Evolutionary conservation across 176 grass and related monocot species (phyloP).

Genomic region (Avena sativa): DNA sequence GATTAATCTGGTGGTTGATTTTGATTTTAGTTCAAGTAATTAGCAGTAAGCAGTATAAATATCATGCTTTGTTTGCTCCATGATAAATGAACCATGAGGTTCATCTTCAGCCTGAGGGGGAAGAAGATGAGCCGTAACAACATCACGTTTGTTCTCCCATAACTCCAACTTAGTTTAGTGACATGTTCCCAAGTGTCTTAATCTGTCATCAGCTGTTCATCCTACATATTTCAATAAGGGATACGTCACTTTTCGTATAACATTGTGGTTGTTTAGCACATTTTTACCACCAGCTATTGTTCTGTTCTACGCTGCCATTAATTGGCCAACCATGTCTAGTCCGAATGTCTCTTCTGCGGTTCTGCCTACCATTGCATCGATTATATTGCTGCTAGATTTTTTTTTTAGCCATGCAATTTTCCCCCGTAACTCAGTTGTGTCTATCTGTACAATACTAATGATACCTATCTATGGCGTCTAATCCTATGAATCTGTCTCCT

Average conservation of each 20-base stretch:
- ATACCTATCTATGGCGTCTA: not conserved
- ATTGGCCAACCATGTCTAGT: not conserved
- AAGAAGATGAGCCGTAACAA: not conserved
- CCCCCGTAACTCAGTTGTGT: not conserved
- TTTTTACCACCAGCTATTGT: not conserved
- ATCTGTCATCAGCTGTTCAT: not conserved
- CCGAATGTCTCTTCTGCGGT: not conserved
- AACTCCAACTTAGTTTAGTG: not conserved
- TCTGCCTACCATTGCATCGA: not conserved
- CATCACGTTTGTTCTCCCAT: not conserved
- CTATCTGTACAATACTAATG: not conserved
- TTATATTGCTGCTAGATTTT: not conserved
- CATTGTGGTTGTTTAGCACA: not conserved
- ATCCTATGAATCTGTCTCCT: too few relatives aligned
- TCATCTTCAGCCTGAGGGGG: not conserved
- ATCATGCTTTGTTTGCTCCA: not conserved
- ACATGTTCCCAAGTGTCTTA: not conserved
- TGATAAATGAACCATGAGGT: not conserved
- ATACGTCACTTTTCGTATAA: not conserved
- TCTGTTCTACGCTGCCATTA: not conserved
- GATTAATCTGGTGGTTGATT: not conserved
- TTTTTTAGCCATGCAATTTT: not conserved
- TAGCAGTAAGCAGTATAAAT: not conserved
- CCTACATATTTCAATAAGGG: not conserved
- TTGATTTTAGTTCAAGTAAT: constrained; percentile 8